A percentile compares a stretch with the other conserved stretches of the same genome.
Evolutionary conservation across 2,329 filamentous ascomycete species (phyloP).

Genomic region (Sporothrix luriei): DNA sequence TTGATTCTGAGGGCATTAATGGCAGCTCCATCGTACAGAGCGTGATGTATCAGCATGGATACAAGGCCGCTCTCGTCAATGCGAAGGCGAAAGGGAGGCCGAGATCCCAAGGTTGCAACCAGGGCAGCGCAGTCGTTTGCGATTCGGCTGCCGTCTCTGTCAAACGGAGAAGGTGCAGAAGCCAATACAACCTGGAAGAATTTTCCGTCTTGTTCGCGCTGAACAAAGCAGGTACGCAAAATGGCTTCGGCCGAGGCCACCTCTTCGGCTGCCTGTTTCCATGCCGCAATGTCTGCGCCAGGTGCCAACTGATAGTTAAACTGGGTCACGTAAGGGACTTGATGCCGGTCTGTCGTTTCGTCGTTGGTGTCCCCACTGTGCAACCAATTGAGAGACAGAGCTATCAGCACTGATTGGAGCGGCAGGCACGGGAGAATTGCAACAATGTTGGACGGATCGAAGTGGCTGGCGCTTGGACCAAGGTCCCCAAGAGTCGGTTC

Average conservation of each 20-base stretch:
- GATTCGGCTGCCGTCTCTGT: neutral
- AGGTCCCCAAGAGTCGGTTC: conserved; percentile 25
- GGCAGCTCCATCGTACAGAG: conserved; percentile 37
- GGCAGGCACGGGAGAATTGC: conserved; percentile 35
- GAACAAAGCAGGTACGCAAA: conserved; percentile 37
- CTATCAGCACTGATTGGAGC: conserved; percentile 34
- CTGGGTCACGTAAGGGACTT: conserved; percentile 36
- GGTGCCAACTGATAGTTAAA: conserved; percentile 35
- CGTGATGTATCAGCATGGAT: conserved; percentile 37
- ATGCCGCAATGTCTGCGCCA: conserved; percentile 33
- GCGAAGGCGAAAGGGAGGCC: neutral
- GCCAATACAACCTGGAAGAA: conserved; percentile 37
- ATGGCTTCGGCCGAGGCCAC: conserved; percentile 35
- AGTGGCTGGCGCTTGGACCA: conserved; percentile 27
- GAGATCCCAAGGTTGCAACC: neutral
- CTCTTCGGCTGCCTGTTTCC: conserved; percentile 32
- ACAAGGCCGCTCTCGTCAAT: conserved; percentile 10
- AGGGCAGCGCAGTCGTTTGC: neutral
- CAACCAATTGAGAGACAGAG: conserved; percentile 34
- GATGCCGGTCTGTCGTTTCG: neutral
- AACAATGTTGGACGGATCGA: conserved; percentile 4
- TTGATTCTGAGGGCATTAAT: conserved; percentile 32
- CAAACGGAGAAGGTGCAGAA: conserved; percentile 28
- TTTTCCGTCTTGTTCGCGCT: conserved; percentile 34
- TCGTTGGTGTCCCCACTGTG: neutral